phyloP scores from a whole-genome alignment of 106 monocot genomes.

The Dactylorhiza incarnata region DNA sequence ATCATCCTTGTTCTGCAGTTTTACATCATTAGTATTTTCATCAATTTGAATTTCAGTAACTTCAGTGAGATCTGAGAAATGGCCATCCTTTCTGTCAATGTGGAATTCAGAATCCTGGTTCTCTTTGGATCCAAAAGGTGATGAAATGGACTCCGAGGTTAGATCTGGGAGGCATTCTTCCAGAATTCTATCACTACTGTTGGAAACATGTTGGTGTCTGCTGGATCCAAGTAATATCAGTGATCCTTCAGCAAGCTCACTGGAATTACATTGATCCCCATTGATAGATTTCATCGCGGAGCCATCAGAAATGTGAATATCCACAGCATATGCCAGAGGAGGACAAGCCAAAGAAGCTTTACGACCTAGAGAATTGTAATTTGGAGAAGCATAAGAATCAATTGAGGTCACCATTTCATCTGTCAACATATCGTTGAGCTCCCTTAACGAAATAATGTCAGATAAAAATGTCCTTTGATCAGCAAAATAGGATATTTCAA shows the following conservation, averaged over 20 bases:
- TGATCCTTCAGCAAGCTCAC: slow-evolving; percentile 10
- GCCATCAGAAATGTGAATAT: slow-evolving; percentile 37
- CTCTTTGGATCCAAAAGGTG: slow-evolving; percentile 12
- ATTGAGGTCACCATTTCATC: slow-evolving; percentile 2
- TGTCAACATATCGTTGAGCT: background rate
- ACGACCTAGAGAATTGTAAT: background rate
- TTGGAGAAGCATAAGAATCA: background rate
- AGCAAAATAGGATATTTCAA: slow-evolving; percentile 81
- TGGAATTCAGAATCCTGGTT: slow-evolving; percentile 12
- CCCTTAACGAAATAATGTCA: slow-evolving; percentile 17
- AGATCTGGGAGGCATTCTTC: slow-evolving; percentile 13
- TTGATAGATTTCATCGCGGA: slow-evolving; percentile 7
- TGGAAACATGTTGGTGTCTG: background rate
- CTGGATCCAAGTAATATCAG: slow-evolving; percentile 7
- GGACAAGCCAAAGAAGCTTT: slow-evolving; percentile 2
- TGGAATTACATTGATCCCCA: slow-evolving; percentile 1
- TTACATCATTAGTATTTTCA: slow-evolving; percentile 11
- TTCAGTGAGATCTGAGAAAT: slow-evolving; percentile 13
- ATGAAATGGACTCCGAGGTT: slow-evolving; percentile 24
- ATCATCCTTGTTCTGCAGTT: slow-evolving; percentile 18
- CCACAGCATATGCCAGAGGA: slow-evolving; percentile 13
- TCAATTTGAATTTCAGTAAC: slow-evolving; percentile 20
- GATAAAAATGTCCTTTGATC: slow-evolving; percentile 76
- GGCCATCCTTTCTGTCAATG: slow-evolving; percentile 5
- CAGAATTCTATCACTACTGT: slow-evolving; percentile 5